A percentile compares a stretch with the other conserved stretches of the same genome.
phyloP scores from a whole-genome alignment of 352 stramenopile species.

The Phytopythium kandeliae region DNA sequence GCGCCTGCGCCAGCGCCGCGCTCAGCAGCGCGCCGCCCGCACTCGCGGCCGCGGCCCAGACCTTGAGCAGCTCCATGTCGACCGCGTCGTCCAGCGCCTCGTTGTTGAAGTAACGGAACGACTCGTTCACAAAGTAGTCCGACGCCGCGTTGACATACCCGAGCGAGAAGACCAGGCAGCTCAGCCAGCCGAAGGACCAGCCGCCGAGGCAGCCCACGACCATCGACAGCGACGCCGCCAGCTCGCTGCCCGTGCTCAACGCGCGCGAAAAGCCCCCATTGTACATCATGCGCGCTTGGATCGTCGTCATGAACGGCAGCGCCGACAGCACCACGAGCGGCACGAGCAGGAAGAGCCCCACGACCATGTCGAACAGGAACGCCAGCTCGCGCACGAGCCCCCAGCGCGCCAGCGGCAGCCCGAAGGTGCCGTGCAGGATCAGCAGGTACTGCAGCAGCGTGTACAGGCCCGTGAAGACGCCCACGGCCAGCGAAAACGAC shows the following conservation, averaged over 20 bases:
- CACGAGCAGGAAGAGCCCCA: constrained; percentile 69
- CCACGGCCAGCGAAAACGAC: constrained; percentile 58
- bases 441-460: constrained; percentile 70
- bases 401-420: constrained; percentile 54
- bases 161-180: constrained; percentile 74
- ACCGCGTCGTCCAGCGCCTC: constrained; percentile 31
- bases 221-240: constrained; percentile 69
- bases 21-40: constrained; percentile 49
- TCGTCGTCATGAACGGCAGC: constrained; percentile 86
- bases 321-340: constrained; percentile 72
- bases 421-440: constrained; percentile 62
- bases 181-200: constrained; percentile 77
- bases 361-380: constrained; percentile 86
- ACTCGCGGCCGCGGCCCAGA: constrained; percentile 52
- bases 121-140: constrained; percentile 82
- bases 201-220: constrained; percentile 65
- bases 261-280: constrained; percentile 84
- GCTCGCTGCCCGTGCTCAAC: constrained; percentile 79
- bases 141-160: constrained; percentile 69
- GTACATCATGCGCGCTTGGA: constrained; percentile 90
- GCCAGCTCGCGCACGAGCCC: constrained; percentile 70
- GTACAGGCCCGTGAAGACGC: constrained; percentile 73
- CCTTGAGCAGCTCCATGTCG: constrained; percentile 62
- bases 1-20: constrained; percentile 38
- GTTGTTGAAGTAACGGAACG: constrained; percentile 82